Evolutionary conservation across 108 stramenopile genomes (phyloP).

Genomic region (Nitzschia putrida): DNA sequence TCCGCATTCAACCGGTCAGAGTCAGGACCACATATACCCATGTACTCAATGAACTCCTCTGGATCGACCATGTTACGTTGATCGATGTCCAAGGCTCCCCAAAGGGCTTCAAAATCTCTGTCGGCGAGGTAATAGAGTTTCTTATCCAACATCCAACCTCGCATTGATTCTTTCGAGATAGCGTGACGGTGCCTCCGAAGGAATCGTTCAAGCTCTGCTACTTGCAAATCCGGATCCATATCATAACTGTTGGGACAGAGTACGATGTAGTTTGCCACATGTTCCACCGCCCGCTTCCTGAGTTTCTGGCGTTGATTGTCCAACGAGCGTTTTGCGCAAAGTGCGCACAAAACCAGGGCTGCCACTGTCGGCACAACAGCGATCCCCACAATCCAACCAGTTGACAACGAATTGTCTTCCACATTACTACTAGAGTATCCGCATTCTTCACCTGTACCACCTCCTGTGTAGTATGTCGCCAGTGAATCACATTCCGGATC

Average conservation of each 20-base stretch:
- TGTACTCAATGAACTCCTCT: conserved; percentile 29
- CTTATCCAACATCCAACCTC: conserved; percentile 31
- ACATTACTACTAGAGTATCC: conserved; percentile 12
- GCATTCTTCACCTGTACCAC: conserved; percentile 40
- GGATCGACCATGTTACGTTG: conserved; percentile 26
- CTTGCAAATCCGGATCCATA: conserved; percentile 20
- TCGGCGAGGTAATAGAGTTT: conserved; percentile 30
- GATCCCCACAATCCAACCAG: conserved; percentile 21
- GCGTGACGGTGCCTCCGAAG: conserved; percentile 6
- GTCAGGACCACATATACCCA: conserved; percentile 29
- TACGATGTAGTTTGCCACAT: conserved; percentile 31
- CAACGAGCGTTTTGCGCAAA: not conserved
- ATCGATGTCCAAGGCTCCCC: conserved; percentile 37
- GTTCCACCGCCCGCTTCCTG: conserved; percentile 30
- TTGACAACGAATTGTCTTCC: conserved; percentile 1
- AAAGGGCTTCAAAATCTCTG: conserved; percentile 39
- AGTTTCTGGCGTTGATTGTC: conserved; percentile 16
- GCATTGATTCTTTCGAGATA: conserved; percentile 29
- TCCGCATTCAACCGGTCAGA: conserved; percentile 30
- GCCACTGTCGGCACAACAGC: not conserved
- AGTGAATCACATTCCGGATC: conserved; percentile 27
- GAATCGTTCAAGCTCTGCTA: conserved; percentile 35
- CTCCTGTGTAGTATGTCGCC: conserved; percentile 13
- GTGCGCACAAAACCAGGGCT: not conserved
- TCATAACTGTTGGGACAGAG: conserved; percentile 22